Evolutionary conservation across 768 basidiomycete genomes (phyloP).

Genomic region (Pleurotus tuber-regium): DNA sequence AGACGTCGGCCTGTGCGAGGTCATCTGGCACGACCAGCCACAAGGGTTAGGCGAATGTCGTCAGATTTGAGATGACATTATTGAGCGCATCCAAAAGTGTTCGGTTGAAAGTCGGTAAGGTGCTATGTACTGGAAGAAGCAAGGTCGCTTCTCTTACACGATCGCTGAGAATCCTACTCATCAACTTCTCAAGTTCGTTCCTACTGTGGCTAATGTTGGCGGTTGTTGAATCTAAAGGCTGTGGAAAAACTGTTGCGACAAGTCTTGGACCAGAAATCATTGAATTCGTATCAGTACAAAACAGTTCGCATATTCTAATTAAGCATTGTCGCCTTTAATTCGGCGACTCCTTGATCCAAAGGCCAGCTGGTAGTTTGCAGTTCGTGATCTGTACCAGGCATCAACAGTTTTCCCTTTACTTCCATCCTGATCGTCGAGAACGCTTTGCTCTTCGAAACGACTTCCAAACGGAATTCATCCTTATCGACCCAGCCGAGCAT

Average conservation of each 20-base stretch:
- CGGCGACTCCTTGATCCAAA: slow-evolving; percentile 8
- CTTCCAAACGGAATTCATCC: slow-evolving; percentile 8
- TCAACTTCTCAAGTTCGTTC: background rate
- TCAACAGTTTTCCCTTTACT: slow-evolving; percentile 6
- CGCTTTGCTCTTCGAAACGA: slow-evolving; percentile 1
- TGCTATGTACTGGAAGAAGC: background rate
- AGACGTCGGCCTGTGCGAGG: slow-evolving; percentile 8
- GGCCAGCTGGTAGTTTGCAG: background rate
- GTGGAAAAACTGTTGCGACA: too few relatives aligned
- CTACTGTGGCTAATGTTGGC: too few relatives aligned
- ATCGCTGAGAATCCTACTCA: background rate
- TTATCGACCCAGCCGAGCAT: slow-evolving; percentile 9
- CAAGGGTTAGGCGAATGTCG: background rate
- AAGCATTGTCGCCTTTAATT: slow-evolving; percentile 7
- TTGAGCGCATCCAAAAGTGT: background rate
- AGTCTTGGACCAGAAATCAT: slow-evolving; percentile 1
- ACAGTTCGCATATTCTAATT: too few relatives aligned
- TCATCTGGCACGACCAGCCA: slow-evolving; percentile 3
- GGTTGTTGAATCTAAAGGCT: too few relatives aligned
- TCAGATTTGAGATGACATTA: background rate
- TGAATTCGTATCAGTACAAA: too few relatives aligned
- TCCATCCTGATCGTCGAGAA: slow-evolving; percentile 1
- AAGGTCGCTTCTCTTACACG: background rate
- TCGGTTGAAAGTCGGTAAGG: slow-evolving; percentile 5
- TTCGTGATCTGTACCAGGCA: background rate